Base-by-base conservation (phyloP, 2,329 filamentous ascomycete species). In the Botrytis paeoniae region DNA sequence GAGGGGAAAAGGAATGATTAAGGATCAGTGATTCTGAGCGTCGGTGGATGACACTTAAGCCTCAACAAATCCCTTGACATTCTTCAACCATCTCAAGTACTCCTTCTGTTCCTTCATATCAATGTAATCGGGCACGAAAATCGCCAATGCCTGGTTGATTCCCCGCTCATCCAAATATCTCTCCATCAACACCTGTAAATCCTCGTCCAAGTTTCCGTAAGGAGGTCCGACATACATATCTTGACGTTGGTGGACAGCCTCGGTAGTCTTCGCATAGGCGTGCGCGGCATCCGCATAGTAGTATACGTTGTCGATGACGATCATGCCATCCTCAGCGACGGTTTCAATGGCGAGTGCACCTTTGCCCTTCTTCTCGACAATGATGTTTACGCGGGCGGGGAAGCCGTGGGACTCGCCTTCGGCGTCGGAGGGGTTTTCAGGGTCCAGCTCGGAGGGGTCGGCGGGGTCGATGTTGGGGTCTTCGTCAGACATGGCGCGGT, bases 31-130 rank as follows among this genome's bases (percentile, higher is more conserved):
- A 54, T 39, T 57, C 51, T 32, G 14, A 29, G 51, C 14, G 16
- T 9, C n/a, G 4, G 35, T 70, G 14, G 22, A 75, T 60, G 72
- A 57, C 48, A 73, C 66, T 75, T 85, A 94, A 75, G 90, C 90
- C 81, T 93, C 91, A 77, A 98, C 86, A 81, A 98, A 98, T 76
- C 84, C 85, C 89, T 95, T 96, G 83, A 98, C 88, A 81, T 92
- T 93, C 83, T 90, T 88, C 83, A 99, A 86, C 96, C 97, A 99
- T 77, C 88, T 85, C 75, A 97, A 85, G 84, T 99, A 99, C 88
- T 99, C 96, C 85, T 91, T 92, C 89, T 98, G 95, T 89, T 99
- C 96, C 91, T 99, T 99, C 84, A 93, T 89, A 82, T 98, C 94
- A 81, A 98, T 95, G 85, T 97, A 99, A 83, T 98, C 95, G 54